Evolutionary conservation across 768 basidiomycete species (phyloP).

Genomic region (Boletus rufocinnamomeus): DNA sequence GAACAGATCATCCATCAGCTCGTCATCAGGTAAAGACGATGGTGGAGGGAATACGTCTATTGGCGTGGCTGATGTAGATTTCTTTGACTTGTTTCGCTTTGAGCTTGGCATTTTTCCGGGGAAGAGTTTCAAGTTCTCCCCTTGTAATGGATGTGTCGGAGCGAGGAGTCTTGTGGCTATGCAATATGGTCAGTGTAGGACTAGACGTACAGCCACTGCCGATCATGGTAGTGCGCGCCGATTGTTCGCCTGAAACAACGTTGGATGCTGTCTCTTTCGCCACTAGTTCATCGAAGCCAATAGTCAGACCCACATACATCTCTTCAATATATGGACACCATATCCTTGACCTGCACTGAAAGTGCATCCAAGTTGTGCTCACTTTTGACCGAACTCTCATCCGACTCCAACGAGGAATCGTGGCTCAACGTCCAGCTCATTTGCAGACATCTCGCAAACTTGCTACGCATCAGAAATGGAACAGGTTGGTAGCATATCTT

Average conservation of each 20-base stretch:
- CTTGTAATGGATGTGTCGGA: neutral
- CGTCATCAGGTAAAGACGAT: constrained; percentile 44
- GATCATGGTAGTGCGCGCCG: constrained; percentile 8
- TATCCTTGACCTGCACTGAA: constrained; percentile 26
- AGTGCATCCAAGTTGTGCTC: constrained; percentile 36
- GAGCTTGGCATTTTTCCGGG: constrained; percentile 25
- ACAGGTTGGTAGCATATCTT: constrained; percentile 40
- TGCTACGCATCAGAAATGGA: constrained; percentile 56
- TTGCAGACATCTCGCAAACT: constrained; percentile 62
- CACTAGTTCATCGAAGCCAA: neutral
- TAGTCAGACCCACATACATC: neutral
- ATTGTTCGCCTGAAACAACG: constrained; percentile 2
- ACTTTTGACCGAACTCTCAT: constrained; percentile 36
- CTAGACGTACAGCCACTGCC: constrained; percentile 1
- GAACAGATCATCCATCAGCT: constrained; percentile 73
- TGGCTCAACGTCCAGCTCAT: constrained; percentile 57
- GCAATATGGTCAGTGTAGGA: neutral
- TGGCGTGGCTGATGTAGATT: constrained; percentile 36
- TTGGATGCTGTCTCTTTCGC: neutral
- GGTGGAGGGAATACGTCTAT: constrained; percentile 25
- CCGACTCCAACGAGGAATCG: constrained; percentile 32
- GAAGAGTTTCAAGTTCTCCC: neutral
- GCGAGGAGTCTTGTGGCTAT: constrained; percentile 18
- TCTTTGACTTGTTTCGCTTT: constrained; percentile 61
- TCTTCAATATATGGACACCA: constrained; percentile 24